Evolutionary conservation across 2,329 filamentous ascomycete genomes (phyloP).

Genomic region (Phyllosticta citribraziliensis): DNA sequence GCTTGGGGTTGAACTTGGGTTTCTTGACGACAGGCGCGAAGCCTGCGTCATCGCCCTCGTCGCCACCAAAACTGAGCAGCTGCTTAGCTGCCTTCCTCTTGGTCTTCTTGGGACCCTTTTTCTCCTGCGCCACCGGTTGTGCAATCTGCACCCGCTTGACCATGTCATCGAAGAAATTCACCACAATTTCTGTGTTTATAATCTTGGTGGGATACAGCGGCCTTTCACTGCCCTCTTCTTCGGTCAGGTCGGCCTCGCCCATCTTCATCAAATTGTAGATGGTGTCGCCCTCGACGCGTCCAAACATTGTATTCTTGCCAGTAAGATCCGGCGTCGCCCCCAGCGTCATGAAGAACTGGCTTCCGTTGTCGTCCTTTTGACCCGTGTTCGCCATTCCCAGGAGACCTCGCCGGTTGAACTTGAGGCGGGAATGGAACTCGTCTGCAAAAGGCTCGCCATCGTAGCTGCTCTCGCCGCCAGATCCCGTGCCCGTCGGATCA

Average conservation of each 20-base stretch:
- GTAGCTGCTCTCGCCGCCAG: constrained; percentile 87
- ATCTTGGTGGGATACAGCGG: constrained; percentile 82
- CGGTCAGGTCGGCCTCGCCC: constrained; percentile 71
- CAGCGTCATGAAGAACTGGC: constrained; percentile 94
- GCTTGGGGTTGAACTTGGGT: constrained; percentile 66
- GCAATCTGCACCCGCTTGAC: constrained; percentile 55
- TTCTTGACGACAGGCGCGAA: constrained; percentile 58
- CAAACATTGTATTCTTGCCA: constrained; percentile 88
- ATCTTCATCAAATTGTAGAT: constrained; percentile 95
- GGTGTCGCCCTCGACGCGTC: constrained; percentile 81
- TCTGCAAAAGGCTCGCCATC: constrained; percentile 74
- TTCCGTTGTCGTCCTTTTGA: constrained; percentile 69
- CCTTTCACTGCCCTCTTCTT: constrained; percentile 67
- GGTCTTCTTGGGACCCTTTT: constrained; percentile 37
- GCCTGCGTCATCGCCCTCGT: constrained; percentile 49
- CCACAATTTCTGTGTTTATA: constrained; percentile 60
- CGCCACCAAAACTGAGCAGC: constrained; percentile 63
- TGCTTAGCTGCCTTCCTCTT: constrained; percentile 70
- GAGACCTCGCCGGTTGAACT: constrained; percentile 83
- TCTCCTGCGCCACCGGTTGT: constrained; percentile 37
- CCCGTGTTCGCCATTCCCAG: constrained; percentile 95
- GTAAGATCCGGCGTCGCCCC: constrained; percentile 74
- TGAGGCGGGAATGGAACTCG: constrained; percentile 84
- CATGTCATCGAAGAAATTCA: constrained; percentile 79
- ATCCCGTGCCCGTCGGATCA: constrained; percentile 85